Percentiles rank a stretch among this genome's conserved stretches.
phyloP scores from a whole-genome alignment of 1,284 basidiomycete species.

The Inonotus hispidus region DNA sequence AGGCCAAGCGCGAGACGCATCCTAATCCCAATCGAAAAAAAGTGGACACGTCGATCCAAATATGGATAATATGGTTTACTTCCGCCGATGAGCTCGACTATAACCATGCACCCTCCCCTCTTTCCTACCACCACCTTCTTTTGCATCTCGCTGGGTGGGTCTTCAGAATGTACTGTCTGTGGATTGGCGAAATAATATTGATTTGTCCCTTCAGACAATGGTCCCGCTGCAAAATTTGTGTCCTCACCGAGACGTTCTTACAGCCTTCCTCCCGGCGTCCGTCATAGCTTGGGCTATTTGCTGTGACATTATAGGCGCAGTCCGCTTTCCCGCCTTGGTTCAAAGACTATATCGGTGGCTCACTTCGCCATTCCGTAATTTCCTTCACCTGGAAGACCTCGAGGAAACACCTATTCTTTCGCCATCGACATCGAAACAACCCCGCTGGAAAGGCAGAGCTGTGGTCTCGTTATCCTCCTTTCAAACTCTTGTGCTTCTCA shows the following conservation, averaged over 20 bases:
- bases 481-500: background rate
- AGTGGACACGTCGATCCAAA: background rate
- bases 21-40: background rate
- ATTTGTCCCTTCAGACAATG: background rate
- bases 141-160: background rate
- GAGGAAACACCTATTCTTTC: constrained; percentile 29
- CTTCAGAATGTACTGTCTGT: background rate
- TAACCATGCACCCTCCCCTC: background rate
- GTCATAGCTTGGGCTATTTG: constrained; percentile 9
- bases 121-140: background rate
- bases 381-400: constrained; percentile 47
- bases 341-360: constrained; percentile 27
- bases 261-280: constrained; percentile 3
- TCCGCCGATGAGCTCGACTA: no score
- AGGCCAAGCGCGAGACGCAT: background rate
- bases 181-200: background rate
- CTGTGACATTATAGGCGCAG: constrained; percentile 2
- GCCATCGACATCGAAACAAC: constrained; percentile 20
- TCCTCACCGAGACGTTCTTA: background rate
- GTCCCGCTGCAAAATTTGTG: background rate
- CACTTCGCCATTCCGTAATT: constrained; percentile 44
- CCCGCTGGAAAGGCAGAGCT: constrained; percentile 30
- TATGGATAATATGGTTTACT: background rate
- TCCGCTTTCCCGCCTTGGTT: constrained; percentile 29
- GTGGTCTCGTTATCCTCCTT: constrained; percentile 34